Evolutionary conservation across 495 filamentous ascomycete genomes (phyloP).

Genomic region (Penicillium manginii): DNA sequence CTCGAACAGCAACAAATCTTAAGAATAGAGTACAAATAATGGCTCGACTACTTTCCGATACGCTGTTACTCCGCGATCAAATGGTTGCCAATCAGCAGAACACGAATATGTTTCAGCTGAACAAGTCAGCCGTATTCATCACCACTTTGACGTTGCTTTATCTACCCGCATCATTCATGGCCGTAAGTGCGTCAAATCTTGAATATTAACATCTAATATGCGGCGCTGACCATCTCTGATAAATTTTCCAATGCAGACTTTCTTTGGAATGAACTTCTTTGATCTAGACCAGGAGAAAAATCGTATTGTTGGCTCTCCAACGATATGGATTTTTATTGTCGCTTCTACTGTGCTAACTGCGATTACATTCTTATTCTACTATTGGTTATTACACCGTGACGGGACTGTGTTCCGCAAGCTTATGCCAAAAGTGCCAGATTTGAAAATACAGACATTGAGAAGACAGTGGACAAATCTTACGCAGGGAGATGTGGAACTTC

Average conservation of each 20-base stretch:
- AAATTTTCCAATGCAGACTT: slow-evolving; percentile 23
- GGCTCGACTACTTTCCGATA: slow-evolving; percentile 38
- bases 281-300: slow-evolving; percentile 27
- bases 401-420: neutral
- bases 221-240: neutral
- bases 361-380: slow-evolving; percentile 22
- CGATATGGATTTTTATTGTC: slow-evolving; percentile 43
- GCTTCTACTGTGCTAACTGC: slow-evolving; percentile 31
- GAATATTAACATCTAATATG: neutral
- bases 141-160: slow-evolving; percentile 48
- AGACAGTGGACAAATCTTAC: neutral
- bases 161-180: slow-evolving; percentile 47
- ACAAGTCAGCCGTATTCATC: slow-evolving; percentile 44
- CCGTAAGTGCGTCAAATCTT: slow-evolving; percentile 33
- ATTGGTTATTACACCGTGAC: slow-evolving; percentile 8
- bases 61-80: slow-evolving; percentile 42
- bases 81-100: slow-evolving; percentile 39
- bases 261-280: slow-evolving; percentile 48
- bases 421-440: neutral
- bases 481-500: neutral
- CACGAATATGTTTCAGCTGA: slow-evolving; percentile 43
- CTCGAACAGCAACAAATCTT: slow-evolving; percentile 32
- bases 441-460: slow-evolving; percentile 4
- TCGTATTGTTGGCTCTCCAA: slow-evolving; percentile 29
- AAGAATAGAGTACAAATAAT: slow-evolving; percentile 37